phyloP scores from a whole-genome alignment of 805 yeast species.

The Kuraishia borneana region DNA sequence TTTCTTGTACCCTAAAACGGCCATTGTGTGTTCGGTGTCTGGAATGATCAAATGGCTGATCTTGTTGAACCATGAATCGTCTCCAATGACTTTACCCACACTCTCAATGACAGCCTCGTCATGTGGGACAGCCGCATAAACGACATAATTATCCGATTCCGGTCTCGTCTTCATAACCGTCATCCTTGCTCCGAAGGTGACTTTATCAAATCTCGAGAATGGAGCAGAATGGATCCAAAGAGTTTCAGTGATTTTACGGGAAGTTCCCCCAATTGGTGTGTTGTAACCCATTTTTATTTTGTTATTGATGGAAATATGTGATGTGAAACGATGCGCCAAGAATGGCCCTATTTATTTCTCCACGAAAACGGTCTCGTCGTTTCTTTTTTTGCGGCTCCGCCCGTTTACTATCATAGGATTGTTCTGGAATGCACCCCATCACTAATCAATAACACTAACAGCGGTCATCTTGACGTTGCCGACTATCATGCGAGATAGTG shows the following conservation, averaged over 20 bases:
- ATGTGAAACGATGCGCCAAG: not conserved
- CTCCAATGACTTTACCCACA: constrained; percentile 16
- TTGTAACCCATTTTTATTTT: constrained; percentile 25
- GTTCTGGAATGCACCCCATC: too few relatives aligned
- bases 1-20: constrained; percentile 39
- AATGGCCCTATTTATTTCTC: too few relatives aligned
- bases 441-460: too few relatives aligned
- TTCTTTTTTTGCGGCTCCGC: too few relatives aligned
- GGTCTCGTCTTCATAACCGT: constrained; percentile 18
- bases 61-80: constrained; percentile 18
- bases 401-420: too few relatives aligned
- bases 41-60: constrained; percentile 48
- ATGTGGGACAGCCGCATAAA: constrained; percentile 53
- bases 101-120: constrained; percentile 31
- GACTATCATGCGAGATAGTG: too few relatives aligned
- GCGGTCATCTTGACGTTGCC: too few relatives aligned
- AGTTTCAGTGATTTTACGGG: constrained; percentile 22
- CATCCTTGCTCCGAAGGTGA: constrained; percentile 28
- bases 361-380: too few relatives aligned
- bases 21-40: constrained; percentile 56
- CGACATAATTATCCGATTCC: constrained; percentile 20
- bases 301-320: not conserved
- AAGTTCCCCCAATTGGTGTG: constrained; percentile 23
- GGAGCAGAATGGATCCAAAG: constrained; percentile 21
- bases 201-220: constrained; percentile 16